A percentile compares a stretch with the other conserved stretches of the same genome.
phyloP scores from a whole-genome alignment of 2,329 filamentous ascomycete species.

The Cryphonectria nitschkei region DNA sequence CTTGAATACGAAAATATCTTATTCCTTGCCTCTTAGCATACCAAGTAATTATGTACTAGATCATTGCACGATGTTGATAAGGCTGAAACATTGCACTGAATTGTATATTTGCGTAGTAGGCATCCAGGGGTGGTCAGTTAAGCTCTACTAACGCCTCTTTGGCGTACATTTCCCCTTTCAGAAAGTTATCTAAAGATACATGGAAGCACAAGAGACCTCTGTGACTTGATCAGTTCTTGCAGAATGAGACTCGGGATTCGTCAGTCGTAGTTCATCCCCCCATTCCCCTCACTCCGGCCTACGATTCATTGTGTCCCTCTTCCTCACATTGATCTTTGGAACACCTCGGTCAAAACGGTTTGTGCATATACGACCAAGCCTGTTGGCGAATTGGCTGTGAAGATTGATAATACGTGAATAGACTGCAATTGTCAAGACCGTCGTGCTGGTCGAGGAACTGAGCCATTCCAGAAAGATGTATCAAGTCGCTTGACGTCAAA shows the following conservation, averaged over 20 bases:
- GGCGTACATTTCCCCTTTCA: neutral
- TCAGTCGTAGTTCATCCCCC: constrained; percentile 43
- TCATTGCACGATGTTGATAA: neutral
- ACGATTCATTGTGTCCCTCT: constrained; percentile 50
- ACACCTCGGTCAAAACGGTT: constrained; percentile 40
- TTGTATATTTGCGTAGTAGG: neutral
- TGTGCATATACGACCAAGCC: constrained; percentile 41
- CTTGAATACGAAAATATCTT: neutral
- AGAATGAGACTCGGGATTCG: neutral
- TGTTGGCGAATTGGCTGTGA: neutral
- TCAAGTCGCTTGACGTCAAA: neutral
- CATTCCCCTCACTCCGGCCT: constrained; percentile 38
- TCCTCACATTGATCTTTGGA: constrained; percentile 44
- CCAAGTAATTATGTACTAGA: neutral
- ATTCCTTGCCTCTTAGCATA: neutral
- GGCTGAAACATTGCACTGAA: neutral
- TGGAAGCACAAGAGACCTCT: neutral
- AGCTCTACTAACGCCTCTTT: neutral
- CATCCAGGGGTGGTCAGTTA: neutral
- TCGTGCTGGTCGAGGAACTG: neutral
- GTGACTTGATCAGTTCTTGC: neutral
- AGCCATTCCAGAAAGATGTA: neutral
- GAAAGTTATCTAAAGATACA: neutral
- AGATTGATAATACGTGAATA: neutral
- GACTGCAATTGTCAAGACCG: neutral